Base-by-base conservation (phyloP, 805 yeast genomes). In the Candida suzukii region DNA sequence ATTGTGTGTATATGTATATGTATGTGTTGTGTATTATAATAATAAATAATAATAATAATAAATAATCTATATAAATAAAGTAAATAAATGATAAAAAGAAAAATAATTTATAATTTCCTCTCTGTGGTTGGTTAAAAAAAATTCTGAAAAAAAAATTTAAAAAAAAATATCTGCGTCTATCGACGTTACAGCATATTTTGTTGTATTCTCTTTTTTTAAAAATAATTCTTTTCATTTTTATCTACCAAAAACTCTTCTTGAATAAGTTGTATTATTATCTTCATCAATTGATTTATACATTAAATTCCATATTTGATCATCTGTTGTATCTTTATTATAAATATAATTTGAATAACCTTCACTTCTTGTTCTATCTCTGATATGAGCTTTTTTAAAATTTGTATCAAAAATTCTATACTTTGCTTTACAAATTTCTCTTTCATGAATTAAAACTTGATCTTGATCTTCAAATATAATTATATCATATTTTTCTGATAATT, bases 381-480 rank as follows among this genome's bases (percentile, higher is more conserved):
- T 26, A 13, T 26, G 29, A 11, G 29, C 29, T 13, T 26, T n/a
- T 13, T 4, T 10, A 5, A 26, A 26, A 5, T 8, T 8, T 4
- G 29, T 4, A 26, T 26, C 29, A 26, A 26, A 26, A 10, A 26
- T 26, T 26, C 29, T 26, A 13, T 12, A 10, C 4, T n/a, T 7
- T 13, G 9, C 13, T 4, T 11, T 8, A 26, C n/a, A 26, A 26
- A 26, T 11, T 7, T n/a, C 29, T 10, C 14, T 12, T 7, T 12
- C 9, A n/a, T 26, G 29, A 26, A 26, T 12, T n/a, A 26, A 26
- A 26, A 26, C 14, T 13, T 26, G n/a, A 21, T 17, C 22, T 8
- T 47, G 47, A 31, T 42, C 49, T 41, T 48, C 52, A 30, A 50
- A 37, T 16, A 51, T 45, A 14, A 54, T 37, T 19, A 54, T 52